Base-by-base conservation (phyloP, 2,329 filamentous ascomycete genomes). In the Hymenoscyphus fraxineus region DNA sequence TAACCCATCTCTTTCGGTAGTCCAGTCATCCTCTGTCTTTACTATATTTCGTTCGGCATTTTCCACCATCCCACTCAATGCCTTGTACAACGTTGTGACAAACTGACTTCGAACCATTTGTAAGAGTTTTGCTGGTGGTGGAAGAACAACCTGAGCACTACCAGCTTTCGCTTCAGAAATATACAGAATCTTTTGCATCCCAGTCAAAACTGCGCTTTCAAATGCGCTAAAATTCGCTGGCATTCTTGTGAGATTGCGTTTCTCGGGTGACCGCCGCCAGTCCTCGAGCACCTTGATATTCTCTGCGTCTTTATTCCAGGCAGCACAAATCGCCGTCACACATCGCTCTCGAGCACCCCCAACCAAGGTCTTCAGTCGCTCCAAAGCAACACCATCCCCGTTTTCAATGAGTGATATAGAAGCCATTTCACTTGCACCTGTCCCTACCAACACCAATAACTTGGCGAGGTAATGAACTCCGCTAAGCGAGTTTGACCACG, bases 101-200 rank as follows among this genome's bases (percentile, higher is more conserved):
- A 99, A 99, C 74, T 96, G 92, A 68, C 88, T 90, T 68, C 93
- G 86, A 16, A 98, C 92, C 85, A 93, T 92, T 76, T 96, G 91
- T 55, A 98, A 81, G 55, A 97, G 80, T 76, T 98, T 99, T 7
- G 89, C 83, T 41, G 92, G 89, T 5, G 95, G 96, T 19, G 94
- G 89, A 31, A 90, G 85, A 64, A 98, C 88, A 68, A 99, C 93
- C 72, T 92, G 88, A 58, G 83, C 86, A 5, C 88, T 84, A 31
- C 86, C 89, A 9, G 89, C 83, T 76, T 91, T 93, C 56, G 83
- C 85, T 69, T 97, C 94, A 1, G 91, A 89, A 55, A 99, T 88
- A 75, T 97, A 99, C 35, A 97, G 82, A 62, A 98, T 96, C 79
- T 94, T 96, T 77, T 99, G 95, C 87, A 98, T 90, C 62, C 93